Conservation (phyloP, 2,329 filamentous ascomycete genomes). For the Sporothrix variecibatus region DNA sequence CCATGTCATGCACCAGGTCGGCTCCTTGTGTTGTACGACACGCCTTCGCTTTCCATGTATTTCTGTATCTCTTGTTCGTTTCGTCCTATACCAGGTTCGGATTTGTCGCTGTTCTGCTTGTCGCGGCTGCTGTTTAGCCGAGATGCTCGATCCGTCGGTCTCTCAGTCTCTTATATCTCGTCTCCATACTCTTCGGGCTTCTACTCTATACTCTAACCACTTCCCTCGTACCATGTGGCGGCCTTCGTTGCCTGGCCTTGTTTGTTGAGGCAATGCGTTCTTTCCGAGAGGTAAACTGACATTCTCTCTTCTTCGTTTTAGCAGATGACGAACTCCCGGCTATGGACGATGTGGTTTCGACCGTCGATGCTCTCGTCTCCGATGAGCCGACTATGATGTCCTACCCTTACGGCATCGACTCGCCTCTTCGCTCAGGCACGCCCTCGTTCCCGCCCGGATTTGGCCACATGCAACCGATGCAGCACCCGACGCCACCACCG, state of each 20-base stretch:
- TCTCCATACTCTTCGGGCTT: neutral
- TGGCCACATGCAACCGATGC: constrained; percentile 31
- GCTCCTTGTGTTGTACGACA: neutral
- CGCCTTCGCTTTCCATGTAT: neutral
- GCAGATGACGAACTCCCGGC: constrained; percentile 64
- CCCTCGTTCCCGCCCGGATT: constrained; percentile 49
- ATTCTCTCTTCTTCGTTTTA: constrained; percentile 32
- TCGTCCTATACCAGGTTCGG: neutral
- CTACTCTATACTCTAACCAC: neutral
- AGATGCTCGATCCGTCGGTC: neutral
- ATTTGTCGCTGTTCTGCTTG: constrained; percentile 5
- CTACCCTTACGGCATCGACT: constrained; percentile 30
- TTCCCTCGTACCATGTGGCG: neutral
- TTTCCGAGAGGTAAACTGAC: neutral
- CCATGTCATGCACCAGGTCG: neutral
- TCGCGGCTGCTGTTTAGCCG: neutral
- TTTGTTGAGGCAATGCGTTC: neutral
- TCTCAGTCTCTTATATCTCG: neutral
- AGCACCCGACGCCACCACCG: constrained; percentile 32
- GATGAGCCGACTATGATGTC: constrained; percentile 47
- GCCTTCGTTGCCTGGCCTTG: neutral
- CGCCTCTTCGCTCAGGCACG: constrained; percentile 37
- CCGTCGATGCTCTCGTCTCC: constrained; percentile 69
- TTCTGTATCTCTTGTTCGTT: constrained; percentile 4
- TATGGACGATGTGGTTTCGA: constrained; percentile 61